Evolutionary conservation across 2,329 filamentous ascomycete species (phyloP).

Genomic region (Tolypocladium cylindrosporum): DNA sequence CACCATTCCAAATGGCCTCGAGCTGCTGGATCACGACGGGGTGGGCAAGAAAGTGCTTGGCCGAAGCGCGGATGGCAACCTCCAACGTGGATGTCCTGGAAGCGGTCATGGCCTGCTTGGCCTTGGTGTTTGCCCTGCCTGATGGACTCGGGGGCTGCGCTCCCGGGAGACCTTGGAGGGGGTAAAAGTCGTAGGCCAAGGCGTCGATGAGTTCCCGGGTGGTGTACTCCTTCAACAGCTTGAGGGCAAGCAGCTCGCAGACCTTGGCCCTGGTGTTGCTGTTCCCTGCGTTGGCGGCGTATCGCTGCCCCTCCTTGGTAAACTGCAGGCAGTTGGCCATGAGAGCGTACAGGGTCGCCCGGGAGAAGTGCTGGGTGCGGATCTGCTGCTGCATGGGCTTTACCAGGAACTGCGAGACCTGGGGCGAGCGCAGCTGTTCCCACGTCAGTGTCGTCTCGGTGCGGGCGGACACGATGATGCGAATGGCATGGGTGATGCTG

Average conservation of each 20-base stretch:
- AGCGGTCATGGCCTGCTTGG: constrained; percentile 42
- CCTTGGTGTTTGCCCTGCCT: constrained; percentile 23
- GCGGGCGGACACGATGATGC: constrained; percentile 70
- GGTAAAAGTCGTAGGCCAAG: constrained; percentile 89
- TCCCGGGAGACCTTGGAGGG: constrained; percentile 67
- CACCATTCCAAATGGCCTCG: constrained; percentile 95
- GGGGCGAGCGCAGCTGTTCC: constrained; percentile 92
- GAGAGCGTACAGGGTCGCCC: constrained; percentile 78
- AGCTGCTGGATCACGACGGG: constrained; percentile 87
- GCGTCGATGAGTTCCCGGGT: constrained; percentile 89
- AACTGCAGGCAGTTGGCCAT: constrained; percentile 94
- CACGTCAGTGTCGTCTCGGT: constrained; percentile 89
- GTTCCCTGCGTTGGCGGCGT: constrained; percentile 74
- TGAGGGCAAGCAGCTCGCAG: constrained; percentile 83
- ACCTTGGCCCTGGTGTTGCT: constrained; percentile 79
- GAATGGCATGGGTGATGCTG: constrained; percentile 80
- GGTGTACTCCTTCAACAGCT: constrained; percentile 79
- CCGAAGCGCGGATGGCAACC: constrained; percentile 83
- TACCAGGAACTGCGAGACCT: constrained; percentile 89
- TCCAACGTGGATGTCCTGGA: constrained; percentile 84
- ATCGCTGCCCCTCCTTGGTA: constrained; percentile 71
- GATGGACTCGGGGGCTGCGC: constrained; percentile 24
- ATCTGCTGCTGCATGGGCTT: constrained; percentile 94
- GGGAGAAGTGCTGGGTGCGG: constrained; percentile 69
- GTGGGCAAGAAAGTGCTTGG: constrained; percentile 86